Conservation (phyloP, 2,329 filamentous ascomycete species). For the Trichophyton verrucosum region DNA sequence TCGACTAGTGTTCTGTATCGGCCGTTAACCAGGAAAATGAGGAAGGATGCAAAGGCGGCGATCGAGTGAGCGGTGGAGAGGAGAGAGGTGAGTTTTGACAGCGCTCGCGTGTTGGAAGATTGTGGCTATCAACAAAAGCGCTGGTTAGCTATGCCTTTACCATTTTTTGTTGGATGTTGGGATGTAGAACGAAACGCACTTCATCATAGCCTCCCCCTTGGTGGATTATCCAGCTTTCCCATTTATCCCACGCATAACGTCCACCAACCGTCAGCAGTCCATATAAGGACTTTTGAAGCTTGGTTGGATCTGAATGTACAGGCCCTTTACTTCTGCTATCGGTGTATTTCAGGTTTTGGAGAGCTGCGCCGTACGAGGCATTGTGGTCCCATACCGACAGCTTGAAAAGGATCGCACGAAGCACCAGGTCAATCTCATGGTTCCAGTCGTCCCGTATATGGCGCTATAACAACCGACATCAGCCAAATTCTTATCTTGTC, state of each 20-base stretch:
- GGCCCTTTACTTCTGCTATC: constrained; percentile 59
- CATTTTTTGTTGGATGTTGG: neutral
- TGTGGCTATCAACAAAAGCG: constrained; percentile 17
- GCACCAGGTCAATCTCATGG: constrained; percentile 64
- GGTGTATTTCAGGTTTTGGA: constrained; percentile 83
- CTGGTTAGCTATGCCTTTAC: neutral
- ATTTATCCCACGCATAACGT: constrained; percentile 79
- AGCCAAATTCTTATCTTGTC: neutral
- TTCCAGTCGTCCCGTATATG: constrained; percentile 77
- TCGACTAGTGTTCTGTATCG: constrained; percentile 85
- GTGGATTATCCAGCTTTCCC: constrained; percentile 74
- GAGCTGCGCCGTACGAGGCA: constrained; percentile 80
- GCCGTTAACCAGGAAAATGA: constrained; percentile 82
- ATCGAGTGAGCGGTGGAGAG: constrained; percentile 64
- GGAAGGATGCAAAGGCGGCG: constrained; percentile 71
- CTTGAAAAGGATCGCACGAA: constrained; percentile 80
- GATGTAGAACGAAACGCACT: constrained; percentile 16
- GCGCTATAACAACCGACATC: constrained; percentile 21
- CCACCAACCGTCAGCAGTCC: constrained; percentile 78
- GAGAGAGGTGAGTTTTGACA: constrained; percentile 58
- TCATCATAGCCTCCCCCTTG: constrained; percentile 63
- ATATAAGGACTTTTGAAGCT: constrained; percentile 71
- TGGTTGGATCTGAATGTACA: constrained; percentile 58
- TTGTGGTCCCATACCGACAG: constrained; percentile 94
- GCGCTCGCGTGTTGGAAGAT: constrained; percentile 38